phyloP scores from a whole-genome alignment of 164 flowering plant genomes.

The Kingdonia uniflora region DNA sequence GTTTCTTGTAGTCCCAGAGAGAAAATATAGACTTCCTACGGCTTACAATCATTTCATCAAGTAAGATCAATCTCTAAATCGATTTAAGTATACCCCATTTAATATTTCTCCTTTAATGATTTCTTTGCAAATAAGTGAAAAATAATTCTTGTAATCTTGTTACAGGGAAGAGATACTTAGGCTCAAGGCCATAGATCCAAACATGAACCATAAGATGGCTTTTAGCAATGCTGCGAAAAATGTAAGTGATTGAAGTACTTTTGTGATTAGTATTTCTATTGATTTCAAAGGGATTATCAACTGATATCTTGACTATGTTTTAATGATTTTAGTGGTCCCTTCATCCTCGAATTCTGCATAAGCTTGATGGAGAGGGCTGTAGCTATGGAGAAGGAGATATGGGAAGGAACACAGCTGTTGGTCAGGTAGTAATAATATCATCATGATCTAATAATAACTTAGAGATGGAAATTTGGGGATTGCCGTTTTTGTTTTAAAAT shows the following conservation, averaged over 20 bases:
- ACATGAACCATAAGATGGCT: slow-evolving; percentile 83
- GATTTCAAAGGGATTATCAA: slow-evolving; percentile 2
- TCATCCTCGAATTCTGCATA: slow-evolving; percentile 41
- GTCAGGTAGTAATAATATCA: slow-evolving; percentile 17
- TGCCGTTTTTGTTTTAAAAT: too few species aligned
- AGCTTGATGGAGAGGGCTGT: slow-evolving; percentile 26
- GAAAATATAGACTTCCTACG: slow-evolving; percentile 76
- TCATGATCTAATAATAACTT: too few species aligned
- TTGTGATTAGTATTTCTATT: neutral
- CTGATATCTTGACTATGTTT: slow-evolving; percentile 7
- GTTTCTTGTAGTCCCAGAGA: slow-evolving; percentile 63
- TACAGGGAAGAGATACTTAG: slow-evolving; percentile 87
- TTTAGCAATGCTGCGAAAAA: slow-evolving; percentile 94
- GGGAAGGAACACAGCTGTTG: slow-evolving; percentile 17
- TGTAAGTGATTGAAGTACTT: slow-evolving; percentile 26
- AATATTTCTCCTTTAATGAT: too few species aligned
- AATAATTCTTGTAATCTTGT: too few species aligned
- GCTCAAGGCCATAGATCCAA: slow-evolving; percentile 65
- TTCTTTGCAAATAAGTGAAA: too few species aligned
- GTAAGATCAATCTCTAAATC: slow-evolving; percentile 20
- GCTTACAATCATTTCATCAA: slow-evolving; percentile 84
- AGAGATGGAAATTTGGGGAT: too few species aligned
- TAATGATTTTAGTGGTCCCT: slow-evolving; percentile 65
- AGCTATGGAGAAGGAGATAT: slow-evolving; percentile 20
- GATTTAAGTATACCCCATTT: too few species aligned